phyloP scores from a whole-genome alignment of 805 yeast species.

The Priceomyces melissophilus region DNA sequence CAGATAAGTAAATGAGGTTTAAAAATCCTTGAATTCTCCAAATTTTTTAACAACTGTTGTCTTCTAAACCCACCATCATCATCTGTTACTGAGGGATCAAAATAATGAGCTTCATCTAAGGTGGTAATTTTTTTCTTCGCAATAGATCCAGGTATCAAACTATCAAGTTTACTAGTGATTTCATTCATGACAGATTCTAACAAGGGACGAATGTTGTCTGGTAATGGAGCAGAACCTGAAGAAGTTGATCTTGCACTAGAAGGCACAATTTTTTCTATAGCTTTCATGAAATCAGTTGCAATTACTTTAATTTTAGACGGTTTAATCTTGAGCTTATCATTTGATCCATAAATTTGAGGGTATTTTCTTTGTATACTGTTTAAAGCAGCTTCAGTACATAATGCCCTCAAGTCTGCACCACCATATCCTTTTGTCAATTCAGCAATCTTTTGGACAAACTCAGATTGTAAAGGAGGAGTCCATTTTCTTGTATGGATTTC shows the following conservation, averaged over 20 bases:
- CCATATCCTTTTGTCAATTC: conserved; percentile 91
- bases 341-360: conserved; percentile 85
- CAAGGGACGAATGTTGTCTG: conserved; percentile 65
- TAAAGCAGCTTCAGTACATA: conserved; percentile 94
- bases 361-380: conserved; percentile 86
- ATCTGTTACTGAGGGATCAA: conserved; percentile 54
- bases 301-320: conserved; percentile 68
- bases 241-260: conserved; percentile 86
- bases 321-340: conserved; percentile 69
- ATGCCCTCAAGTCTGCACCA: conserved; percentile 93
- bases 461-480: conserved; percentile 65
- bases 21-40: conserved; percentile 62
- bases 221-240: conserved; percentile 71
- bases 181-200: conserved; percentile 48
- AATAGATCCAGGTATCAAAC: conserved; percentile 54
- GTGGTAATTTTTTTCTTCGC: conserved; percentile 44
- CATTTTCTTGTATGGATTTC: conserved; percentile 86
- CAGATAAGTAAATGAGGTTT: conserved; percentile 76
- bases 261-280: conserved; percentile 84
- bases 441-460: conserved; percentile 66
- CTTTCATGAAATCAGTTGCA: conserved; percentile 81
- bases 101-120: conserved; percentile 66
- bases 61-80: conserved; percentile 64
- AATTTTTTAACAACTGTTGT: conserved; percentile 54
- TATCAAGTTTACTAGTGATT: conserved; percentile 47